These are phyloP conservation scores for Chlorella sp. DNA, from an alignment of 139 green algal species.

Conservation along the genomic window DNA sequence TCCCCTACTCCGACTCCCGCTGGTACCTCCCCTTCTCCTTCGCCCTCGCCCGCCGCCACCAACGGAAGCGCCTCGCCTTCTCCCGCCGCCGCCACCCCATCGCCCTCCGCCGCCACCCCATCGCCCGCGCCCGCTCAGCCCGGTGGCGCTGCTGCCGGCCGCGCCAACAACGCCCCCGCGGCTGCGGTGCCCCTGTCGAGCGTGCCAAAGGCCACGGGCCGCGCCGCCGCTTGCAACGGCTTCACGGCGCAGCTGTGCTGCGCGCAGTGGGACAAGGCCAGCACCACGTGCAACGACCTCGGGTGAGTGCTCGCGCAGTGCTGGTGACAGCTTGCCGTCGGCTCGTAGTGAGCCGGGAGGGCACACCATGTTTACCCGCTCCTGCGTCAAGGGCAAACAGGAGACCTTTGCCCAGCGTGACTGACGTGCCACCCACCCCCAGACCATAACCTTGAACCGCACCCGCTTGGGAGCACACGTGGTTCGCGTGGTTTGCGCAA, in stretches of 20 bases:
- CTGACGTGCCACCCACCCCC: too few relatives aligned
- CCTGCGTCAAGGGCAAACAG: too few relatives aligned
- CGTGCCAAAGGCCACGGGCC: too few relatives aligned
- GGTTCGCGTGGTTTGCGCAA: neutral
- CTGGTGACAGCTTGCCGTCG: neutral
- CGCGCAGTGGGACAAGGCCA: constrained; percentile 17
- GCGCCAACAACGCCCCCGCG: too few relatives aligned
- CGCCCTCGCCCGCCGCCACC: neutral
- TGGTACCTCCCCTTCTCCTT: neutral
- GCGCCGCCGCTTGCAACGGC: neutral
- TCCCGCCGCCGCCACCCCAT: neutral
- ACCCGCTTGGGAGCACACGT: neutral
- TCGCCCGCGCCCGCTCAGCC: neutral
- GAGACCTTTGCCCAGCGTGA: too few relatives aligned
- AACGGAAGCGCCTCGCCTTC: neutral
- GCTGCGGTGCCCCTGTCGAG: too few relatives aligned
- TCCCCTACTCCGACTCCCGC: neutral
- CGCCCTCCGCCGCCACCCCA: neutral
- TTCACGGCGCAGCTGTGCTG: constrained; percentile 11
- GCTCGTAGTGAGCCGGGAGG: neutral
- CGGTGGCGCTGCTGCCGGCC: too few relatives aligned
- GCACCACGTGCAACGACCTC: constrained; percentile 18
- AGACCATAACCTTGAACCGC: neutral
- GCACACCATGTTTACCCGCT: too few relatives aligned
- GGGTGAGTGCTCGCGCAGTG: neutral